Base-by-base conservation (phyloP, 768 basidiomycete genomes). In the Termitomyces titanicus region DNA sequence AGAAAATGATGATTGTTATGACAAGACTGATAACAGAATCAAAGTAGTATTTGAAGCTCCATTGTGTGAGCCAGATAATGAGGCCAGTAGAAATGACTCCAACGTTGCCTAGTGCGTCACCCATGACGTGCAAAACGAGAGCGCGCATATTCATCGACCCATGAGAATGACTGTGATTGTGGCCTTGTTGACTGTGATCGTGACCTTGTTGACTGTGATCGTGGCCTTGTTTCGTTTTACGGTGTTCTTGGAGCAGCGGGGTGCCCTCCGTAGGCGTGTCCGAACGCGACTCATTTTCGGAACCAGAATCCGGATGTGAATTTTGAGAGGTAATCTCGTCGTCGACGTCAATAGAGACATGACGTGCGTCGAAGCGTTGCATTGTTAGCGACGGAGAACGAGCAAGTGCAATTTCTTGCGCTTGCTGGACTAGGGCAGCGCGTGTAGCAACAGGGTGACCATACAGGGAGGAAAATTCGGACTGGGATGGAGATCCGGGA, bases 91-190 rank as follows among this genome's bases (percentile, higher is more conserved):
- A 85, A 56, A 99, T 97, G 58, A 99, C 97, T 50, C 97, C 97
- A 58, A 98, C 91, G 70, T 99, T 98, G 47, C 97, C 97, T 24
- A 99, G 81, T 53, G 96, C 96, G 74, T 99, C 96, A 33, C 96
- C 96, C 43, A 99, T 70, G 37, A 98, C 97, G 69, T 99, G 97
- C 27, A 99, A 72, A 31, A 98, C 77, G 1, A 99, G 79, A 29
- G 94, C 97, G n/a, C 78, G 88, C 95, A 98, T 98, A 72, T 98
- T 99, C 97, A 99, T 98, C 0, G 88, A 92, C 0, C 85, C 86
- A 63, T 86, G 83, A 20, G 72, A 60, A 73, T 67, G 74, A 53
- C 67, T 61, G 54, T 74, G 72, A 9, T 44, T 63, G 13, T 58
- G 63, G 42, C 61, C 66, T 45, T 54, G 10, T 39, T 67, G 74